Conservation (phyloP, 129 eudicot genomes). For the Gnaphalium uliginosum region DNA sequence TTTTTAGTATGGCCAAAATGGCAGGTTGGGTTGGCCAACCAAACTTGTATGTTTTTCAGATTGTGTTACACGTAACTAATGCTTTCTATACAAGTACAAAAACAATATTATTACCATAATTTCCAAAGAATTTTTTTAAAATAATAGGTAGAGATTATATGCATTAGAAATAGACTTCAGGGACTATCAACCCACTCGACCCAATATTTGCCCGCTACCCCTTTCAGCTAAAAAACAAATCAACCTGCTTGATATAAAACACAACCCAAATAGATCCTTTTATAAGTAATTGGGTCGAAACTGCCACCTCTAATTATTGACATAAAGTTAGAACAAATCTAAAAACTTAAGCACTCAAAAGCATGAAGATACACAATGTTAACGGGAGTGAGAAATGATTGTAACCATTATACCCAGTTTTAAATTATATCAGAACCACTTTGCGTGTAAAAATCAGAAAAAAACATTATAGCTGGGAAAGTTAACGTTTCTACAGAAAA, state of each 20-base stretch:
- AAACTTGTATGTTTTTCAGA: neutral
- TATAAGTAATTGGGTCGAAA: slow-evolving; percentile 3
- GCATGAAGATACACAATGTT: neutral
- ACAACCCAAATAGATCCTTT: neutral
- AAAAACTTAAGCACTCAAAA: slow-evolving; percentile 3
- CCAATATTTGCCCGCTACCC: neutral
- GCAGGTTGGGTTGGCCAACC: neutral
- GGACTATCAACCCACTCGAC: neutral
- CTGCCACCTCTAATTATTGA: no score
- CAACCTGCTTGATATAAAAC: neutral
- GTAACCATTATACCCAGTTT: slow-evolving; percentile 2
- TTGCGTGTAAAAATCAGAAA: slow-evolving; percentile 5
- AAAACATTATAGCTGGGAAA: neutral
- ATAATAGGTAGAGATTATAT: neutral
- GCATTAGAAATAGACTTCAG: neutral
- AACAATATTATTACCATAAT: neutral
- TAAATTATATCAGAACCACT: neutral
- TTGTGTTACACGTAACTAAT: neutral
- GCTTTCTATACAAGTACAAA: neutral
- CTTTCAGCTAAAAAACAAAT: neutral
- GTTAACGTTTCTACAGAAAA: neutral
- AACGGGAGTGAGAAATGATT: neutral
- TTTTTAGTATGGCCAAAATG: neutral
- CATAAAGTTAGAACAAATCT: slow-evolving; percentile 6
- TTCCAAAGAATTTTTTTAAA: neutral